Conservation (phyloP, 495 filamentous ascomycete genomes). For the Aspergillus steynii region DNA sequence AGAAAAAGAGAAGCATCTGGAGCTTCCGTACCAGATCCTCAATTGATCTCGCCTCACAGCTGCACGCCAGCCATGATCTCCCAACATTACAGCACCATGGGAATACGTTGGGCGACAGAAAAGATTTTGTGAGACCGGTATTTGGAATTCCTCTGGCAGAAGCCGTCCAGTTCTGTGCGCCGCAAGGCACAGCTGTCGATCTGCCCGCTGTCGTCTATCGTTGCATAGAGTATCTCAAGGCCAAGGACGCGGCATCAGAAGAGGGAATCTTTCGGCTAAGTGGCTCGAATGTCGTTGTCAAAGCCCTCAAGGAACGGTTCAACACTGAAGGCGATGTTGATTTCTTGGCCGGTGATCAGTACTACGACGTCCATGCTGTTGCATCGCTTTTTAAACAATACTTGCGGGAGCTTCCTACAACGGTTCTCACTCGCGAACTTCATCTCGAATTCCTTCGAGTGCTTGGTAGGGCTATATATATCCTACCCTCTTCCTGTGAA, state of each 20-base stretch:
- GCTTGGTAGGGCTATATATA: conserved; percentile 59
- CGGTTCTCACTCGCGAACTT: conserved; percentile 86
- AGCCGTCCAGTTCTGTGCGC: conserved; percentile 77
- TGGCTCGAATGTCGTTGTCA: conserved; percentile 92
- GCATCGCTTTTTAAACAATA: conserved; percentile 94
- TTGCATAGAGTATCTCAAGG: conserved; percentile 89
- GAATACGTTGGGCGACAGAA: conserved; percentile 48
- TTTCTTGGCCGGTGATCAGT: conserved; percentile 76
- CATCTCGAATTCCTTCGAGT: conserved; percentile 86
- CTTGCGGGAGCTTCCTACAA: conserved; percentile 85
- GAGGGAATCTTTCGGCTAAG: conserved; percentile 97
- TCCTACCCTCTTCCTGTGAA: not conserved
- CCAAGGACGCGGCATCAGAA: conserved; percentile 78
- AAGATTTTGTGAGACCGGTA: conserved; percentile 65
- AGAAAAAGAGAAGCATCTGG: conserved; percentile 93
- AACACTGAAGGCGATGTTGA: conserved; percentile 94
- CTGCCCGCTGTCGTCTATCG: conserved; percentile 96
- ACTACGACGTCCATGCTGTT: conserved; percentile 95
- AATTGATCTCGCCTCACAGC: conserved; percentile 53
- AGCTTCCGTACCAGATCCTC: conserved; percentile 75
- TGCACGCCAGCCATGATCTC: conserved; percentile 38
- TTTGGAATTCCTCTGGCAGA: conserved; percentile 88
- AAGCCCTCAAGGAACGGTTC: conserved; percentile 84
- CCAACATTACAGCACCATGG: conserved; percentile 33
- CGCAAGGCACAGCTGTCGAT: conserved; percentile 66